These are phyloP conservation scores for Penstemon eatonii DNA, from an alignment of 257 asterid genomes.

Conservation along the genomic window DNA sequence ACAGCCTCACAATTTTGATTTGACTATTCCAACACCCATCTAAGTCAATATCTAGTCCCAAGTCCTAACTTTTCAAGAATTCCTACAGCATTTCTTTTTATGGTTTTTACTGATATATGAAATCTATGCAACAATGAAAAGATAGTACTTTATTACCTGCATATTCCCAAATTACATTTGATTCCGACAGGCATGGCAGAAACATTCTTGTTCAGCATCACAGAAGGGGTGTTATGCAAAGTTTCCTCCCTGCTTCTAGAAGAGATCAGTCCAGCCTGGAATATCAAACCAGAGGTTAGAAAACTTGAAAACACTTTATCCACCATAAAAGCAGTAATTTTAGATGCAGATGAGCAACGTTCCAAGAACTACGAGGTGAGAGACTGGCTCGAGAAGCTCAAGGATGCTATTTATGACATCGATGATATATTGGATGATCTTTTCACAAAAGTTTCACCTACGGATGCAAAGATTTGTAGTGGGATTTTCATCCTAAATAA, in stretches of 20 bases:
- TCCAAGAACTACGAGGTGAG: constrained; percentile 42
- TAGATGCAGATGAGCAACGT: constrained; percentile 50
- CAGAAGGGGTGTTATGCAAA: constrained; percentile 40
- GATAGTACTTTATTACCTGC: neutral
- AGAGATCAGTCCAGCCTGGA: constrained; percentile 42
- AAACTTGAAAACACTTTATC: constrained; percentile 45
- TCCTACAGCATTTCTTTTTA: neutral
- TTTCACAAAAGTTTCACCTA: constrained; percentile 26
- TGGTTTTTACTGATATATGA: too few relatives aligned
- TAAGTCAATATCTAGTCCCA: neutral
- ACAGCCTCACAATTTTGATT: neutral
- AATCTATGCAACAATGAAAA: too few relatives aligned
- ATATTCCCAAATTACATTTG: neutral
- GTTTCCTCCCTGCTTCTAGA: constrained; percentile 37
- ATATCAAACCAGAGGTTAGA: constrained; percentile 35
- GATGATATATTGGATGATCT: constrained; percentile 51
- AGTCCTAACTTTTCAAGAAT: neutral
- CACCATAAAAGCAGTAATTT: constrained; percentile 49
- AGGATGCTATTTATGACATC: constrained; percentile 46
- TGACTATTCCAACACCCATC: neutral
- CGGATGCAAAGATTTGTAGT: constrained; percentile 1
- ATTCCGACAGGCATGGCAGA: constrained; percentile 38
- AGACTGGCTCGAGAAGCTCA: constrained; percentile 56
- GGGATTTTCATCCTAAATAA: constrained; percentile 21
- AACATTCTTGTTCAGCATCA: constrained; percentile 43